phyloP scores from a whole-genome alignment of 2,329 filamentous ascomycete genomes.

The Claviceps sp. region DNA sequence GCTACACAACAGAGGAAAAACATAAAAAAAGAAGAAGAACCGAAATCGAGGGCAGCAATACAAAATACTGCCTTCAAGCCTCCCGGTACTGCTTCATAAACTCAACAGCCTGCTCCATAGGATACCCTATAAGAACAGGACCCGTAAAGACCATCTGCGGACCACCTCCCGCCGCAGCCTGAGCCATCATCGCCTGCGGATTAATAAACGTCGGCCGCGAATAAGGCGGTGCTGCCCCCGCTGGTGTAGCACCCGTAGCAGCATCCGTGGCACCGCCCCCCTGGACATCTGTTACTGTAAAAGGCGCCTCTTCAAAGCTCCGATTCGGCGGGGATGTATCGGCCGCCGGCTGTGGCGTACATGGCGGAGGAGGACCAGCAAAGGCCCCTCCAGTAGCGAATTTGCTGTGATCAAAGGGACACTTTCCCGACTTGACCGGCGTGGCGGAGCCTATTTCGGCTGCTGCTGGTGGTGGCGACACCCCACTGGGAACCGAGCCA shows the following conservation, averaged over 20 bases:
- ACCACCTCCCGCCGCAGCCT: conserved; percentile 16
- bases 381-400: conserved; percentile 21
- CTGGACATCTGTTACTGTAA: conserved; percentile 7
- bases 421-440: conserved; percentile 28
- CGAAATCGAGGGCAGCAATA: not conserved
- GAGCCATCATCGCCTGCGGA: conserved; percentile 21
- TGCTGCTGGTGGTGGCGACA: not conserved
- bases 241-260: not conserved
- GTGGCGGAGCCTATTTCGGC: no score
- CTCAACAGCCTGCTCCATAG: conserved; percentile 65
- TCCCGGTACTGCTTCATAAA: conserved; percentile 50
- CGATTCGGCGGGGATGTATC: conserved; percentile 6
- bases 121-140: conserved; percentile 87
- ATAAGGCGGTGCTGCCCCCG: conserved; percentile 7
- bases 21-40: not conserved
- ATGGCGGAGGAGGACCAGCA: conserved; percentile 11
- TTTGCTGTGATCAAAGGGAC: conserved; percentile 44
- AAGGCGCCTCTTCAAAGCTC: conserved; percentile 9
- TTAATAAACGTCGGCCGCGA: conserved; percentile 40
- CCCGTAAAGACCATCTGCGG: conserved; percentile 81
- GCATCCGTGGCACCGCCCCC: conserved; percentile 4
- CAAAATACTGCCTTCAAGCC: conserved; percentile 9
- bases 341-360: conserved; percentile 7
- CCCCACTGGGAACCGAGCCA: conserved; percentile 17
- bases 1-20: not conserved